phyloP scores from a whole-genome alignment of 2,329 filamentous ascomycete species.

The Stemphylium vesicarium region DNA sequence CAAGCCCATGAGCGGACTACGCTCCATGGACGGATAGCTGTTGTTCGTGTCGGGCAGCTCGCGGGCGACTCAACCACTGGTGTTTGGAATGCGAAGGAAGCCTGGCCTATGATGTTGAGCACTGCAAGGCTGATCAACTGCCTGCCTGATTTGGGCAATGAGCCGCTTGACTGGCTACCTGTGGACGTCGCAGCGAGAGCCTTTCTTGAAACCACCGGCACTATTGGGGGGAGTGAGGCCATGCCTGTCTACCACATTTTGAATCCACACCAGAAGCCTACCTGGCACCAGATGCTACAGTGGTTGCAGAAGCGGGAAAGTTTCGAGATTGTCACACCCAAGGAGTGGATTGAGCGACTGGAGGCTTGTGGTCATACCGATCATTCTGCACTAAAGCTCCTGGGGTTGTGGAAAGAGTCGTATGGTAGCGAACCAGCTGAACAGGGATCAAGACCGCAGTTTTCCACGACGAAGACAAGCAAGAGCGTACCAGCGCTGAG shows the following conservation, averaged over 20 bases:
- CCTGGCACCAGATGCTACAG: slow-evolving; percentile 55
- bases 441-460: slow-evolving; percentile 24
- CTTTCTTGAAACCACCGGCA: slow-evolving; percentile 51
- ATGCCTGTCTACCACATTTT: slow-evolving; percentile 57
- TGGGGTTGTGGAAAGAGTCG: slow-evolving; percentile 58
- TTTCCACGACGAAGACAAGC: slow-evolving; percentile 46
- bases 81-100: slow-evolving; percentile 41
- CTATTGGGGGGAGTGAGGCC: neutral
- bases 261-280: slow-evolving; percentile 53
- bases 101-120: slow-evolving; percentile 48
- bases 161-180: slow-evolving; percentile 43
- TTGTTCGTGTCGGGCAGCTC: slow-evolving; percentile 52
- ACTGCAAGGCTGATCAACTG: slow-evolving; percentile 36
- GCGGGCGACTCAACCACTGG: slow-evolving; percentile 40
- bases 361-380: slow-evolving; percentile 39
- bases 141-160: slow-evolving; percentile 37
- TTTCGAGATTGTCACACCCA: slow-evolving; percentile 52
- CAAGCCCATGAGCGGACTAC: slow-evolving; percentile 42
- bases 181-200: slow-evolving; percentile 54
- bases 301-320: slow-evolving; percentile 51
- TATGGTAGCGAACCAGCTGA: slow-evolving; percentile 38
- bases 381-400: slow-evolving; percentile 56
- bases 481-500: slow-evolving; percentile 44
- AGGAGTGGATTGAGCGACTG: slow-evolving; percentile 53
- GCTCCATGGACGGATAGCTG: slow-evolving; percentile 36